A percentile compares a stretch with the other conserved stretches of the same genome.
These are phyloP conservation scores for Kondoa subrosea DNA, from an alignment of 768 basidiomycete genomes.

Conservation along the genomic window DNA sequence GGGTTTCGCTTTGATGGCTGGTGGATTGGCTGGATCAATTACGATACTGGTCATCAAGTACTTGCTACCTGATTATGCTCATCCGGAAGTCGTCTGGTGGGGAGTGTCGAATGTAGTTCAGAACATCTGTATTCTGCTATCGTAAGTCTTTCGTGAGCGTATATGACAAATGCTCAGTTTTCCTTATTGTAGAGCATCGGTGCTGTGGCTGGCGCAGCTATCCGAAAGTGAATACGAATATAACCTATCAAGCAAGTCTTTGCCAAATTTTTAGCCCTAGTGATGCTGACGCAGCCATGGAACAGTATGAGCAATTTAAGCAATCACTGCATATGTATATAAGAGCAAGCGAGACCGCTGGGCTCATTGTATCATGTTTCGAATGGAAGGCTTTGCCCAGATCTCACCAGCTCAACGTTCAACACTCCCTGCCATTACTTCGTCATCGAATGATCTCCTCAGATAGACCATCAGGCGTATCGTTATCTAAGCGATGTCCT, in stretches of 20 bases:
- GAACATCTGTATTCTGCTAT: constrained; percentile 41
- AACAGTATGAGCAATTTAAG: no score
- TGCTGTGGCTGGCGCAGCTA: constrained; percentile 84
- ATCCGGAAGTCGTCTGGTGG: constrained; percentile 63
- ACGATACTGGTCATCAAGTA: constrained; percentile 84
- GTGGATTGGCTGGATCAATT: constrained; percentile 89
- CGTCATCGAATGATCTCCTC: no score
- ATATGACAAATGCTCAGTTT: neutral
- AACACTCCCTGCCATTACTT: no score
- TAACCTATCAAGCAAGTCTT: constrained; percentile 41
- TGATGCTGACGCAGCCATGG: no score
- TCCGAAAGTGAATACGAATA: constrained; percentile 80
- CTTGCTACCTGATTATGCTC: constrained; percentile 50
- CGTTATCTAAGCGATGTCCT: no score
- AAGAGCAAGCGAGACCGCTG: no score
- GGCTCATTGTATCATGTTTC: no score
- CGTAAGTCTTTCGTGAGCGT: constrained; percentile 24
- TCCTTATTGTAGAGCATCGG: constrained; percentile 47
- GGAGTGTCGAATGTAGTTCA: constrained; percentile 92
- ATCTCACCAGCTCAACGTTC: no score
- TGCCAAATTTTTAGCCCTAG: no score
- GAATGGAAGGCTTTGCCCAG: no score
- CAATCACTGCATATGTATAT: no score
- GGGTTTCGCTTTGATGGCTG: constrained; percentile 93
- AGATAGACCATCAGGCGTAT: no score